Evolutionary conservation across 495 filamentous ascomycete species (phyloP).

Genomic region (Hapsidospora chrysogenum): DNA sequence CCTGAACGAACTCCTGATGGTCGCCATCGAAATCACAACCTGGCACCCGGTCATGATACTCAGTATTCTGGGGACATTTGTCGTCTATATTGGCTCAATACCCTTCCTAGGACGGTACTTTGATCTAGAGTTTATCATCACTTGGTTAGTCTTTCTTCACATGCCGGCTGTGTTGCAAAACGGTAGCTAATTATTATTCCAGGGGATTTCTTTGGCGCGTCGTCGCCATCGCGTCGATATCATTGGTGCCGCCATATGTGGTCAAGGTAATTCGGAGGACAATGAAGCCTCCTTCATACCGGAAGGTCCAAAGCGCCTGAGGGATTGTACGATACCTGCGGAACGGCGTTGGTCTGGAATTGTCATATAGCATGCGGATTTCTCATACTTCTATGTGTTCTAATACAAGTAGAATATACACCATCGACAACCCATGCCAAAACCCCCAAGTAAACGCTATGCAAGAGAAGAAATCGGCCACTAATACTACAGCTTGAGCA

Average conservation of each 20-base stretch:
- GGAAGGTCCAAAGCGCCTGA: constrained; percentile 72
- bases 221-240: constrained; percentile 56
- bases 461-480: too few species aligned
- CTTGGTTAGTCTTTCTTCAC: constrained; percentile 35
- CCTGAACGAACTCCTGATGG: constrained; percentile 92
- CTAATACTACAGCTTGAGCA: constrained; percentile 33
- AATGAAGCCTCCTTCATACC: constrained; percentile 83
- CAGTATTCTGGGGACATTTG: constrained; percentile 60
- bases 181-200: constrained; percentile 6
- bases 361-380: too few species aligned
- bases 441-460: too few species aligned
- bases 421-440: too few species aligned
- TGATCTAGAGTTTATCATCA: constrained; percentile 66
- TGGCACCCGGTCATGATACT: constrained; percentile 94
- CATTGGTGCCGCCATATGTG: constrained; percentile 70
- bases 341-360: too few species aligned
- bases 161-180: neutral
- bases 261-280: constrained; percentile 69
- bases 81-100: constrained; percentile 64
- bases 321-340: neutral
- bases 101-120: constrained; percentile 86
- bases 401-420: too few species aligned
- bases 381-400: too few species aligned
- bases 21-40: constrained; percentile 86
- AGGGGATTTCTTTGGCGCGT: constrained; percentile 86